Evolutionary conservation across 129 eudicot genomes (phyloP).

Genomic region (Flaveria ramosissima): DNA sequence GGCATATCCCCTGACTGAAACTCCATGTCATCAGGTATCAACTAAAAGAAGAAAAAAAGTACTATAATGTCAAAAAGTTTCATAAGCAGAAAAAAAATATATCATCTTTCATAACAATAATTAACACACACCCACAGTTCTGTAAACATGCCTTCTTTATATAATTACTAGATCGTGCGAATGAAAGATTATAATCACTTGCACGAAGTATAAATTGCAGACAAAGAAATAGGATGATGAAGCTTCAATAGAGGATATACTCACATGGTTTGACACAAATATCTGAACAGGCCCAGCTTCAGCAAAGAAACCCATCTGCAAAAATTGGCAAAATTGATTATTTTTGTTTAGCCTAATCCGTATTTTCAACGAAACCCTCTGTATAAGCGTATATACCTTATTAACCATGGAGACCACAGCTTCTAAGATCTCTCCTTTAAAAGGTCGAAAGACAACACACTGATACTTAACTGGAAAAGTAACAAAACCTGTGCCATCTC

Average conservation of each 20-base stretch:
- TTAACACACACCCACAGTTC: neutral
- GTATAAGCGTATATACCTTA: constrained; percentile 50
- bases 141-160: neutral
- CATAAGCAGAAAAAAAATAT: neutral
- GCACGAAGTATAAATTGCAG: neutral
- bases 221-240: neutral
- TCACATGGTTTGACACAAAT: constrained; percentile 90
- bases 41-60: constrained; percentile 38
- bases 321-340: neutral
- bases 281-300: constrained; percentile 97
- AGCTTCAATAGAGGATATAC: constrained; percentile 17
- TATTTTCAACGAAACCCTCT: neutral
- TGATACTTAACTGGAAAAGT: constrained; percentile 89
- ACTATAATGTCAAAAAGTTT: neutral
- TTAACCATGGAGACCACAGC: constrained; percentile 98
- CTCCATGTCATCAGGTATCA: constrained; percentile 99
- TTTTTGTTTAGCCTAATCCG: neutral
- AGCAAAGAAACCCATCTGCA: constrained; percentile 98
- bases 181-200: neutral
- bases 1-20: constrained; percentile 91
- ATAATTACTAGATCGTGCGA: too few relatives aligned
- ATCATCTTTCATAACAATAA: neutral
- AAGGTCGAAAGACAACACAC: constrained; percentile 92
- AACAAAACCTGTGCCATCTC: constrained; percentile 95
- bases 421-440: constrained; percentile 94